phyloP scores from a whole-genome alignment of 257 asterid species.

The Fraxinus cuspidata region DNA sequence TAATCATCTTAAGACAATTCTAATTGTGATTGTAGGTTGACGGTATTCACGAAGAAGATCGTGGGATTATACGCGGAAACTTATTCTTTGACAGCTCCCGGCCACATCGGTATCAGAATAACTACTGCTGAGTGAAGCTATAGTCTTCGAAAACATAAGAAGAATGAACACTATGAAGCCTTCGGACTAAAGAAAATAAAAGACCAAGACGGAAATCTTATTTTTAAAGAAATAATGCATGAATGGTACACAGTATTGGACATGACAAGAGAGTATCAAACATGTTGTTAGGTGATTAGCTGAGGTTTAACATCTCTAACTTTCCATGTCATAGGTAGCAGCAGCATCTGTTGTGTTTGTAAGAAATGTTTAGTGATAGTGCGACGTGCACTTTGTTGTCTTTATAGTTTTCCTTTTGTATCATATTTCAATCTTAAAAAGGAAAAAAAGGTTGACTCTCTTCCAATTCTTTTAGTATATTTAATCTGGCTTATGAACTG shows the following conservation, averaged over 20 bases:
- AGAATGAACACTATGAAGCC: not conserved
- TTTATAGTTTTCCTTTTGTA: not conserved
- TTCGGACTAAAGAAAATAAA: no score
- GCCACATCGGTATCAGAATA: slow-evolving; percentile 36
- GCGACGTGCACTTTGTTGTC: not conserved
- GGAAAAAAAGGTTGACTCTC: not conserved
- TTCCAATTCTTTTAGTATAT: not conserved
- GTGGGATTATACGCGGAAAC: slow-evolving; percentile 30
- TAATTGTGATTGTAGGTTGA: slow-evolving; percentile 44
- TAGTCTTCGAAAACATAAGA: not conserved
- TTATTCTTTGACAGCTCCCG: slow-evolving; percentile 43
- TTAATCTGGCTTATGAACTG: not conserved
- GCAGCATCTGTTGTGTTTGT: not conserved
- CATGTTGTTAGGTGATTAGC: not conserved
- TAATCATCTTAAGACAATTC: not conserved
- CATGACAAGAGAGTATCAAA: not conserved
- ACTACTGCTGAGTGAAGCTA: slow-evolving; percentile 29
- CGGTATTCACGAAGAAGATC: slow-evolving; percentile 49
- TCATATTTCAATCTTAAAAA: not conserved
- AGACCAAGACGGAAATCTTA: no score
- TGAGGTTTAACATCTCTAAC: not conserved
- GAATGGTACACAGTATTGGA: not conserved
- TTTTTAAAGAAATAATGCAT: not conserved
- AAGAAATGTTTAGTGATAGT: not conserved
- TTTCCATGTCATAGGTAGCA: not conserved